These are phyloP conservation scores for Phytopythium helicoides DNA, from an alignment of 352 stramenopile genomes.

Conservation along the genomic window DNA sequence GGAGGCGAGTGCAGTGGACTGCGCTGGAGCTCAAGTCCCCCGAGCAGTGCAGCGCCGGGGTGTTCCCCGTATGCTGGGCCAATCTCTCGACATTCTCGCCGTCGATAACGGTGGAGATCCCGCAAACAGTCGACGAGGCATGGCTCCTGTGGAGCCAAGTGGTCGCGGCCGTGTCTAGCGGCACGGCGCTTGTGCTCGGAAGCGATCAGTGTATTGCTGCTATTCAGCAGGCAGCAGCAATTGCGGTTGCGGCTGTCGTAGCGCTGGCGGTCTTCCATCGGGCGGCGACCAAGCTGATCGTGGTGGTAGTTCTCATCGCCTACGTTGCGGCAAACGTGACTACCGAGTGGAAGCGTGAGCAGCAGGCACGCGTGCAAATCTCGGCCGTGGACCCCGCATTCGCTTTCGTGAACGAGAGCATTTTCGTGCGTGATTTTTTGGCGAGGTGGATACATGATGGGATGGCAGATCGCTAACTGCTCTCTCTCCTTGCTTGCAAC, in stretches of 20 bases:
- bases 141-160: slow-evolving; percentile 30
- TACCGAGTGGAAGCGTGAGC: slow-evolving; percentile 44
- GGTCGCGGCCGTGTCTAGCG: slow-evolving; percentile 11
- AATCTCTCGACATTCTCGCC: slow-evolving; percentile 9
- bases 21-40: slow-evolving; percentile 20
- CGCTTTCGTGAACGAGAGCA: slow-evolving; percentile 79
- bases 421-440: slow-evolving; percentile 52
- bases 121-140: slow-evolving; percentile 21
- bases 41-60: slow-evolving; percentile 16
- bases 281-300: slow-evolving; percentile 52
- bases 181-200: slow-evolving; percentile 2
- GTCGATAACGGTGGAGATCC: slow-evolving; percentile 9
- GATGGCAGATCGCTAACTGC: no score
- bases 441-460: background rate
- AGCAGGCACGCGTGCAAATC: slow-evolving; percentile 59
- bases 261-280: slow-evolving; percentile 55
- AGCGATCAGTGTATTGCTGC: slow-evolving; percentile 8
- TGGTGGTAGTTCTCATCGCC: slow-evolving; percentile 28
- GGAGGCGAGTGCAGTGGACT: slow-evolving; percentile 19
- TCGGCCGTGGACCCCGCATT: slow-evolving; percentile 69
- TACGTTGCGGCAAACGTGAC: slow-evolving; percentile 30
- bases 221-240: slow-evolving; percentile 10
- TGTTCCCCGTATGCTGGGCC: slow-evolving; percentile 13
- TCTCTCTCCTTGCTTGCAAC: no score
- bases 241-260: slow-evolving; percentile 15